A percentile compares a stretch with the other conserved stretches of the same genome.
phyloP scores from a whole-genome alignment of 495 filamentous ascomycete species.

The Parmelia sp. region DNA sequence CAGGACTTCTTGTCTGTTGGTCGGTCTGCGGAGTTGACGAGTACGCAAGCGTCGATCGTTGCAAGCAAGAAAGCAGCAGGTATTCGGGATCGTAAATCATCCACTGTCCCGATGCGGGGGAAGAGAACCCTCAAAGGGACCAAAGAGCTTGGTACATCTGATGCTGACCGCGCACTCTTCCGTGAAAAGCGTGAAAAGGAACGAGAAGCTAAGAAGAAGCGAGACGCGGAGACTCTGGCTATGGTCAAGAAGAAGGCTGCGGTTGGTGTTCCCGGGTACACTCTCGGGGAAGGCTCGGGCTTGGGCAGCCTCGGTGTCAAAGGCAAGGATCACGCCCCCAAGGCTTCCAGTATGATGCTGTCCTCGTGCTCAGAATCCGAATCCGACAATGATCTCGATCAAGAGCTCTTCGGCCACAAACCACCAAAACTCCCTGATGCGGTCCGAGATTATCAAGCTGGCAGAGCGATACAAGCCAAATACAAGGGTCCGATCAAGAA shows the following conservation, averaged over 20 bases:
- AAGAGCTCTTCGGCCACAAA: conserved; percentile 50
- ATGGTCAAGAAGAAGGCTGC: conserved; percentile 52
- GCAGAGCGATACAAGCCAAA: conserved; percentile 43
- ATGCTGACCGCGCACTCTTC: conserved; percentile 44
- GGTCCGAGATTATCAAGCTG: conserved; percentile 49
- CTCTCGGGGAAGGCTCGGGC: conserved; percentile 70
- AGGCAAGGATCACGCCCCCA: conserved; percentile 69
- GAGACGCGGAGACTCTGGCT: conserved; percentile 61
- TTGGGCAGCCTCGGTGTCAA: conserved; percentile 66
- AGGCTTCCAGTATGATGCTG: conserved; percentile 82
- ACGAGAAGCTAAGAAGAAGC: conserved; percentile 64
- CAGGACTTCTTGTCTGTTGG: conserved; percentile 41
- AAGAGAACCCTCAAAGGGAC: conserved; percentile 36
- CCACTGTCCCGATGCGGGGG: conserved; percentile 18
- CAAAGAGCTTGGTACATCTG: conserved; percentile 36
- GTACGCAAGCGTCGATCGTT: conserved; percentile 37
- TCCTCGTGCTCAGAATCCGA: conserved; percentile 65
- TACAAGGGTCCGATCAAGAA: conserved; percentile 71
- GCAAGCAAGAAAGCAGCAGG: conserved; percentile 35
- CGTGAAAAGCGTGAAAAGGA: conserved; percentile 65
- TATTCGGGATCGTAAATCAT: conserved; percentile 30
- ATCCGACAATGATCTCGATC: conserved; percentile 62
- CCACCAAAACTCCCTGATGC: conserved; percentile 38
- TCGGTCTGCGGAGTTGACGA: conserved; percentile 44
- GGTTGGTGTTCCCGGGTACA: conserved; percentile 49